These are phyloP conservation scores for Fonsecaea monophora DNA, from an alignment of 2,329 filamentous ascomycete genomes.

Conservation along the genomic window DNA sequence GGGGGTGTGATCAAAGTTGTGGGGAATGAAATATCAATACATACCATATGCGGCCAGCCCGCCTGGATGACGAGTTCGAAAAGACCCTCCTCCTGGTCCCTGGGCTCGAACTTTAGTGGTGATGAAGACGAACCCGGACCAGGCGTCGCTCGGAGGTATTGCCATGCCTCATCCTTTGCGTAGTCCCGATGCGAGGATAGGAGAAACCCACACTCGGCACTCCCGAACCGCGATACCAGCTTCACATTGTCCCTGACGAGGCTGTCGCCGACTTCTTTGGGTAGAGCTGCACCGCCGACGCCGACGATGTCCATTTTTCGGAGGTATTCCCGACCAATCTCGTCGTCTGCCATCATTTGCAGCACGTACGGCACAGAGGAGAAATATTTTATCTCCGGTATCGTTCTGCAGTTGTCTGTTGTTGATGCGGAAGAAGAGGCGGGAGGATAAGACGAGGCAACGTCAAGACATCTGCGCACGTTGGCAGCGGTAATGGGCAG, in stretches of 20 bases:
- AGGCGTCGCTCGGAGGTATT: constrained; percentile 61
- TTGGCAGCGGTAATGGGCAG: constrained; percentile 64
- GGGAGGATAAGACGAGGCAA: constrained; percentile 26
- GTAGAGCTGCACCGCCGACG: constrained; percentile 67
- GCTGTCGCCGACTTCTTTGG: constrained; percentile 58
- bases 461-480: constrained; percentile 56
- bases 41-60: constrained; percentile 63
- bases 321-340: constrained; percentile 52
- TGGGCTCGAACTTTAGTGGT: constrained; percentile 53
- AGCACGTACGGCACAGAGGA: constrained; percentile 67
- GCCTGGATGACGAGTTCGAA: constrained; percentile 63
- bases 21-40: background rate
- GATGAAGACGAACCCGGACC: constrained; percentile 20
- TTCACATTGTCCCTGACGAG: constrained; percentile 61
- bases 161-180: constrained; percentile 63
- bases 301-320: constrained; percentile 66
- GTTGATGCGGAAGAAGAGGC: constrained; percentile 20
- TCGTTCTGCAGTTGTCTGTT: constrained; percentile 9
- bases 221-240: constrained; percentile 68
- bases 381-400: constrained; percentile 61
- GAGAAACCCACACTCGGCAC: constrained; percentile 70
- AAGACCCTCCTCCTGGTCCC: constrained; percentile 45
- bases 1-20: background rate
- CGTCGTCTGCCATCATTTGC: constrained; percentile 58
- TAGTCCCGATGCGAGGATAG: constrained; percentile 68